phyloP scores from a whole-genome alignment of 1,139 yeast species.

The Hyphopichia buzzinii region DNA sequence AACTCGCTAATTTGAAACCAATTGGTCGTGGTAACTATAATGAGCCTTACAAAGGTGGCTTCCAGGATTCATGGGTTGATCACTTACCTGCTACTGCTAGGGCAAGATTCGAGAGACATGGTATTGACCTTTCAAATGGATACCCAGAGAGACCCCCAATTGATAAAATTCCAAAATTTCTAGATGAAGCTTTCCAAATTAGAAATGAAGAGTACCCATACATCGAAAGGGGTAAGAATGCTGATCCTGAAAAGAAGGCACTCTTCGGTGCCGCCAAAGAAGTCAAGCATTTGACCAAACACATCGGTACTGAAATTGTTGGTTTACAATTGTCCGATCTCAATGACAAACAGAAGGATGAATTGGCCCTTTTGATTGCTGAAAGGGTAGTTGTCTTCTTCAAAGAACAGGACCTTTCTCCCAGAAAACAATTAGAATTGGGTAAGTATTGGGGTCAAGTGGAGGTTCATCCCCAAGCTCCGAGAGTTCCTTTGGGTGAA shows the following conservation, averaged over 20 bases:
- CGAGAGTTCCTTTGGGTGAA: conserved; percentile 27
- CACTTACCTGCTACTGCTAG: conserved; percentile 35
- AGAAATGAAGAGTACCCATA: conserved; percentile 15
- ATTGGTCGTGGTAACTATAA: conserved; percentile 6
- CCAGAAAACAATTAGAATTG: conserved; percentile 44
- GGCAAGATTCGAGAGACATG: conserved; percentile 30
- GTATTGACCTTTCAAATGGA: conserved; percentile 42
- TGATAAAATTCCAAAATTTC: conserved; percentile 13
- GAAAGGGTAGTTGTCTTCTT: conserved; percentile 45
- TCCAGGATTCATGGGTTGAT: conserved; percentile 16
- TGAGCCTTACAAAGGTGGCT: conserved; percentile 10
- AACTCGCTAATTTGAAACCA: conserved; percentile 50
- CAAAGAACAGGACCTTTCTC: conserved; percentile 42
- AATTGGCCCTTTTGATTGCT: conserved; percentile 42
- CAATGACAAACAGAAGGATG: conserved; percentile 51
- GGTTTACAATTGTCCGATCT: conserved; percentile 52
- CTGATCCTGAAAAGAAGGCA: conserved; percentile 21
- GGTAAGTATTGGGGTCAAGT: conserved; percentile 45
- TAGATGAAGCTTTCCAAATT: conserved; percentile 14
- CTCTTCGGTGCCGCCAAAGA: conserved; percentile 38
- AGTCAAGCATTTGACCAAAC: conserved; percentile 36
- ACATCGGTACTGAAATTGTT: conserved; percentile 54
- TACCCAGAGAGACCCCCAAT: conserved; percentile 40
- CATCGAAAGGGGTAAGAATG: conserved; percentile 16
- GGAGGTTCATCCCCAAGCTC: conserved; percentile 42